phyloP scores from a whole-genome alignment of 331 rosid species.

The Telfairia occidentalis region DNA sequence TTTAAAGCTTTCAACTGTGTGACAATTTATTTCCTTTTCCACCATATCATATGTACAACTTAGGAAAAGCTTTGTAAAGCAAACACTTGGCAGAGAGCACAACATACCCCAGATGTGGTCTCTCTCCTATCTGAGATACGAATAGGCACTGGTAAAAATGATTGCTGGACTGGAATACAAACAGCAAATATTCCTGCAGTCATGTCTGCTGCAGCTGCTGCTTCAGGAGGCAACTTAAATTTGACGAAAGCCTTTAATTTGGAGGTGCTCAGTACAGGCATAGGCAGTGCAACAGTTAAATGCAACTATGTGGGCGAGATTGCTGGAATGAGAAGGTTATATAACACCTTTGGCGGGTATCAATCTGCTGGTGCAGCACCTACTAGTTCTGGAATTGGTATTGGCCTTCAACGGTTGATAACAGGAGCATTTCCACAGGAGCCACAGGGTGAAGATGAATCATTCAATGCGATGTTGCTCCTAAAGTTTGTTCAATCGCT shows the following conservation, averaged over 20 bases:
- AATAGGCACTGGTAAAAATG: conserved; percentile 85
- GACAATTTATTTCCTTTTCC: not conserved
- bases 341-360: conserved; percentile 90
- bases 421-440: conserved; percentile 90
- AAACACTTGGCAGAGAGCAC: conserved; percentile 88
- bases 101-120: conserved; percentile 79
- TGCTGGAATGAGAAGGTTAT: conserved; percentile 95
- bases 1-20: not conserved
- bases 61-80: conserved; percentile 94
- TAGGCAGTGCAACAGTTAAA: conserved; percentile 82
- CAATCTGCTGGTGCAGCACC: conserved; percentile 39
- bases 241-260: conserved; percentile 77
- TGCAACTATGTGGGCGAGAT: conserved; percentile 96
- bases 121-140: conserved; percentile 84
- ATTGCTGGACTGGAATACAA: conserved; percentile 67
- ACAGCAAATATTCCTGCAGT: conserved; percentile 91
- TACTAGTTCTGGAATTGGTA: conserved; percentile 58
- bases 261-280: conserved; percentile 91
- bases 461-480: conserved; percentile 77
- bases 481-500: conserved; percentile 73
- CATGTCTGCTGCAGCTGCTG: conserved; percentile 96
- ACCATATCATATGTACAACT: not conserved
- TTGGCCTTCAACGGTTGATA: conserved; percentile 80
- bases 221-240: conserved; percentile 87
- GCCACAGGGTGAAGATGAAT: conserved; percentile 66